phyloP scores from a whole-genome alignment of 441 rosid genomes.

The Viola pubescens region DNA sequence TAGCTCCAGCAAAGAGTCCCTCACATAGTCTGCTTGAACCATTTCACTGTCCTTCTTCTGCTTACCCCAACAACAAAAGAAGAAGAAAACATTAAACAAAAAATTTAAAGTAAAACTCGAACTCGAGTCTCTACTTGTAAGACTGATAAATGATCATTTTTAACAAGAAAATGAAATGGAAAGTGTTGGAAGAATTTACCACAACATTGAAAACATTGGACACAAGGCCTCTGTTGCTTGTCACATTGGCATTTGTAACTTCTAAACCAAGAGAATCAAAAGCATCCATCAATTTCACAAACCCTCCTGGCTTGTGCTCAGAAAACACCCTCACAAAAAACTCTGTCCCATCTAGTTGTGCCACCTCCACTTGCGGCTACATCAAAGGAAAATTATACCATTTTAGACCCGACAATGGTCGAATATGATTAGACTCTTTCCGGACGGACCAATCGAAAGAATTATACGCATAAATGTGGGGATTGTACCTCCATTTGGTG shows the following conservation, averaged over 20 bases:
- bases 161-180: background rate
- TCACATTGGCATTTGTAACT: constrained; percentile 74
- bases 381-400: background rate
- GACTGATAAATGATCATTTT: too few species aligned
- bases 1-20: constrained; percentile 70
- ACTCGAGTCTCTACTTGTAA: too few species aligned
- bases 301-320: constrained; percentile 80
- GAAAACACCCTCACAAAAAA: constrained; percentile 83
- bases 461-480: background rate
- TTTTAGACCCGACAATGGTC: background rate
- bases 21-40: constrained; percentile 70
- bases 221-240: constrained; percentile 65
- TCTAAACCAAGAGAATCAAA: constrained; percentile 72
- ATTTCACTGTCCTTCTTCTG: constrained; percentile 71
- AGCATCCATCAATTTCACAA: constrained; percentile 74
- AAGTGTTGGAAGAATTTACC: constrained; percentile 32
- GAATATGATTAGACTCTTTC: too few species aligned
- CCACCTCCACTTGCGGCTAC: constrained; percentile 86
- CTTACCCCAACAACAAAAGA: constrained; percentile 7
- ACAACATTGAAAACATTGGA: constrained; percentile 81
- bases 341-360: constrained; percentile 68
- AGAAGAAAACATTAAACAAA: background rate
- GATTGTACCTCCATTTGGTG: constrained; percentile 79
- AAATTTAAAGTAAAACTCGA: too few species aligned
- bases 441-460: background rate